A percentile compares a stretch with the other conserved stretches of the same genome.
Evolutionary conservation across 2,329 filamentous ascomycete species (phyloP).

Genomic region (Verticillium zaregamsianum): DNA sequence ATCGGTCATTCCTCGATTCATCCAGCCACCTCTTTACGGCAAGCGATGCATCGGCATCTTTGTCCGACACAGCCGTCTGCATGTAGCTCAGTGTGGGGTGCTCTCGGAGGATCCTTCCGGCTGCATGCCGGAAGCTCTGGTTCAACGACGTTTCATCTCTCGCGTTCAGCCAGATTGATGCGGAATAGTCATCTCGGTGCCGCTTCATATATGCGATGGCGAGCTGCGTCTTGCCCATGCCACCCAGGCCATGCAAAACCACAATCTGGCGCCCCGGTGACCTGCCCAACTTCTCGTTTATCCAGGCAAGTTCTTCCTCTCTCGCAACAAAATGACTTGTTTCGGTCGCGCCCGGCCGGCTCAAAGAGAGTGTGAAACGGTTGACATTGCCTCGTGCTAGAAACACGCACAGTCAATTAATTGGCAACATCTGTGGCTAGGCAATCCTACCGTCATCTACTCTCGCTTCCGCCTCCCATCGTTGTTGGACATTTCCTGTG

Average conservation of each 20-base stretch:
- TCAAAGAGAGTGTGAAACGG: no score
- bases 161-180: slow-evolving; percentile 28
- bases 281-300: background rate
- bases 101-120: background rate
- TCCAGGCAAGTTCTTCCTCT: background rate
- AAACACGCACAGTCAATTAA: no score
- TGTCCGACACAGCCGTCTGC: background rate
- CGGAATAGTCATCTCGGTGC: slow-evolving; percentile 29
- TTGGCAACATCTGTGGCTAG: no score
- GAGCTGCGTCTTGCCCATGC: slow-evolving; percentile 42
- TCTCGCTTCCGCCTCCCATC: background rate
- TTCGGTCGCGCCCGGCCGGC: no score
- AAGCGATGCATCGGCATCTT: slow-evolving; percentile 13
- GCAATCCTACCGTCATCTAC: background rate
- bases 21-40: slow-evolving; percentile 34
- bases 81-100: background rate
- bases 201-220: slow-evolving; percentile 28
- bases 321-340: background rate
- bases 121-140: background rate
- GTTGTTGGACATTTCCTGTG: background rate
- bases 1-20: slow-evolving; percentile 25
- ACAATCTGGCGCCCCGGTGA: background rate
- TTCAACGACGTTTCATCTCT: background rate
- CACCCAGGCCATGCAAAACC: slow-evolving; percentile 35
- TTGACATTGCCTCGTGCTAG: no score